Base-by-base conservation (phyloP, 2,329 filamentous ascomycete genomes). In the Exophiala dermatitidis region DNA sequence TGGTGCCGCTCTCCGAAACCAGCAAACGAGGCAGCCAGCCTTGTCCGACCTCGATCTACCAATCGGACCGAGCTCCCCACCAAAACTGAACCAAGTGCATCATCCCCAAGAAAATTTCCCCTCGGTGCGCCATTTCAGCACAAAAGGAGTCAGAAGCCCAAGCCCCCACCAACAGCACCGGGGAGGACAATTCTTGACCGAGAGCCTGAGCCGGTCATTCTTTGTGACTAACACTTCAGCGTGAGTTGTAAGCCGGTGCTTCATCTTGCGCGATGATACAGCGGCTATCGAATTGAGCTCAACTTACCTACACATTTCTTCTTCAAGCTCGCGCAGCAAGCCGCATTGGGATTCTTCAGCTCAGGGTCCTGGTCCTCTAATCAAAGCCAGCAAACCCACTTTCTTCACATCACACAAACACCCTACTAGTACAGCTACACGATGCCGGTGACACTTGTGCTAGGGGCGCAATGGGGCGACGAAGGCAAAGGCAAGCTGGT, bases 401-500 rank as follows among this genome's bases (percentile, higher is more conserved):
- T 19, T 19, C 19, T 19, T 37, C 48, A 42, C 29, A 43, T 30
- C 33, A 6, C 29, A 43, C 28, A 37, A 7, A 40, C 7, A 3
- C 19, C 9, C 12, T 8, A 29, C 4, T 5, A 43, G 9, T 10
- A 4, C 8, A 43, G 19, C 41, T 38, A 40, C 50, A 44, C 40
- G 40, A 63, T 63, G 62, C 66, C 65, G 54, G 68, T 73, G 52
- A 71, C 72, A 47, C 68, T 75, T 50, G 71, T 75, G 60, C 63
- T 75, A 47, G 72, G 72, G 55, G 66, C 69, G 60, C 72, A 75
- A 67, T 75, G 71, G 69, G 72, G 72, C 62, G 72, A 75, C 67
- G 72, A 75, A 68, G 72, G 72, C 69, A 75, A 75, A 65, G 72
- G 72, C 46, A 75, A 75, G 64, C 72, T 75, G 40, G 72, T 72